phyloP scores from a whole-genome alignment of 2,329 filamentous ascomycete genomes.

The Epichloe glyceriae region DNA sequence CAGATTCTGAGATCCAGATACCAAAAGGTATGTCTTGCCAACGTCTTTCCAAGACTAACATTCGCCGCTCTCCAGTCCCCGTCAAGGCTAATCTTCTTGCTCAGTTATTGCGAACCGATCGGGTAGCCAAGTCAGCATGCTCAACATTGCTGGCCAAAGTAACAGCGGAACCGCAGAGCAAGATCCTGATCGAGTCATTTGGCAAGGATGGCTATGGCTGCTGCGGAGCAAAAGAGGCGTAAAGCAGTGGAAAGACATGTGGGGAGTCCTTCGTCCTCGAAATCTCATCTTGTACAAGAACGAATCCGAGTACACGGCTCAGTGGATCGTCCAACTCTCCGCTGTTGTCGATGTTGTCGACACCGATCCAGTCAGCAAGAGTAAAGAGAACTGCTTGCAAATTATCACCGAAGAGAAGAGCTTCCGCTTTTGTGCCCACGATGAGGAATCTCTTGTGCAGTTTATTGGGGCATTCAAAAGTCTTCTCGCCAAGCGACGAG shows the following conservation, averaged over 20 bases:
- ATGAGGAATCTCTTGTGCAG: slow-evolving; percentile 71
- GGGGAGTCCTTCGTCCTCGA: slow-evolving; percentile 78
- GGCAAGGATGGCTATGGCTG: slow-evolving; percentile 80
- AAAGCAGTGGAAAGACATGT: slow-evolving; percentile 86
- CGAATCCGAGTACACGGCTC: slow-evolving; percentile 76
- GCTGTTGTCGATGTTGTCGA: slow-evolving; percentile 84
- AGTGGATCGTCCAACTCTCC: slow-evolving; percentile 66
- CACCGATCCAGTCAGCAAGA: slow-evolving; percentile 74
- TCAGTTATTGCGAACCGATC: slow-evolving; percentile 32
- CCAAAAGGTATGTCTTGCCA: slow-evolving; percentile 22
- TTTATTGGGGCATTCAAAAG: slow-evolving; percentile 91
- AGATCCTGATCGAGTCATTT: slow-evolving; percentile 80
- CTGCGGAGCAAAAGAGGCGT: slow-evolving; percentile 73
- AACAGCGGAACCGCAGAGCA: slow-evolving; percentile 29
- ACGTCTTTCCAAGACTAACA: neutral
- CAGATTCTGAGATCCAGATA: slow-evolving; percentile 47
- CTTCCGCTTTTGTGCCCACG: slow-evolving; percentile 60
- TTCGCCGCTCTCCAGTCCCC: neutral
- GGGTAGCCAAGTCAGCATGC: slow-evolving; percentile 48
- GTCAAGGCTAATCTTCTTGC: neutral
- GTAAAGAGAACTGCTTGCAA: slow-evolving; percentile 78
- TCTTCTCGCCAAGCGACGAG: slow-evolving; percentile 56
- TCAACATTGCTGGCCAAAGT: slow-evolving; percentile 4
- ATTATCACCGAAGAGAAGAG: slow-evolving; percentile 88
- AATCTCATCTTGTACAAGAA: slow-evolving; percentile 89